Percentiles rank a stretch among this genome's conserved stretches.
Conservation (phyloP, 768 basidiomycete genomes). For the Naematelia aurantialba region DNA sequence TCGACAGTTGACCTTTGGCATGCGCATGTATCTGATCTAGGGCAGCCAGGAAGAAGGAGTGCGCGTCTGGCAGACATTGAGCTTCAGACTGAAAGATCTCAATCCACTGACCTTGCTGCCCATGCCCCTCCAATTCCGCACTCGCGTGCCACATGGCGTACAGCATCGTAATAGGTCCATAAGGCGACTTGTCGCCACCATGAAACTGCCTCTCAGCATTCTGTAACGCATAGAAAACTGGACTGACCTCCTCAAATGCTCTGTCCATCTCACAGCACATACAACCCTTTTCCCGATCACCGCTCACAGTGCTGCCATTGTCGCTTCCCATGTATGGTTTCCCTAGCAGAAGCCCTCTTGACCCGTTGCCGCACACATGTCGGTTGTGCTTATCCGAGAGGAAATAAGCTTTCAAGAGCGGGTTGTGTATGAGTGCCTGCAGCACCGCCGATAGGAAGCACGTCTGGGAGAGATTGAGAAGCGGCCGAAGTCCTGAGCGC, state of each 20-base stretch:
- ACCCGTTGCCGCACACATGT: conserved; percentile 35
- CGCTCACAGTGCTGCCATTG: conserved; percentile 34
- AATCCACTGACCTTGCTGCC: conserved; percentile 79
- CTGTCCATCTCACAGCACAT: conserved; percentile 93
- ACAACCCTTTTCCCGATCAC: conserved; percentile 54
- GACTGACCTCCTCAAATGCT: conserved; percentile 49
- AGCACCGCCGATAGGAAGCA: conserved; percentile 91
- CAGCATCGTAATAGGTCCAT: conserved; percentile 78
- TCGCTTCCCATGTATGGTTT: conserved; percentile 52
- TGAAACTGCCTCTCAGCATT: conserved; percentile 50
- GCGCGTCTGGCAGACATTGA: conserved; percentile 35
- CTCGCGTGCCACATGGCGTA: conserved; percentile 75
- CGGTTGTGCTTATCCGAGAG: conserved; percentile 84
- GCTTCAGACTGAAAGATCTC: background rate
- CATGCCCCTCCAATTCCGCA: conserved; percentile 79
- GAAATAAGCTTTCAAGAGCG: conserved; percentile 80
- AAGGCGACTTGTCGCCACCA: conserved; percentile 59
- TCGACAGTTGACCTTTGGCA: conserved; percentile 70
- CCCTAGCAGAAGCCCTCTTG: conserved; percentile 23
- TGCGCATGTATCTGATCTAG: conserved; percentile 83
- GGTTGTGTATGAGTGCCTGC: conserved; percentile 85
- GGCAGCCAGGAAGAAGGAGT: conserved; percentile 53
- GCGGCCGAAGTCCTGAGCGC: conserved; percentile 67
- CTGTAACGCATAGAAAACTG: background rate
- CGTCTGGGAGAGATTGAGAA: conserved; percentile 84